Evolutionary conservation across 2,329 filamentous ascomycete species (phyloP).

Genomic region (Sporothrix globosa): DNA sequence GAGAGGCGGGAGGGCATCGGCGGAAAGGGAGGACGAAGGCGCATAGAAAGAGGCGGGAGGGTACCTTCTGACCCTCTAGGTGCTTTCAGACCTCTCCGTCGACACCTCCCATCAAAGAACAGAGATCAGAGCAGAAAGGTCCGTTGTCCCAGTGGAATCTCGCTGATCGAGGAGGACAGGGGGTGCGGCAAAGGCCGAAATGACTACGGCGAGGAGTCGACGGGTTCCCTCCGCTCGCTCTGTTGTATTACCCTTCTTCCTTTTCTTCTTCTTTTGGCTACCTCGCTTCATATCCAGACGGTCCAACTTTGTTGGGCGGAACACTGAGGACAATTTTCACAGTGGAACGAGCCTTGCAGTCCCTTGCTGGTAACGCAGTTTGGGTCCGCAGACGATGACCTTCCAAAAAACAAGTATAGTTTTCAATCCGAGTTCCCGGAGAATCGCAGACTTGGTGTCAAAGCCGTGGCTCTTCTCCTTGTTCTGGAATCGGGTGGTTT

Average conservation of each 20-base stretch:
- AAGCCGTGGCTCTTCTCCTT: slow-evolving; percentile 31
- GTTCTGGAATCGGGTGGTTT: not conserved
- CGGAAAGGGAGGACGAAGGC: not conserved
- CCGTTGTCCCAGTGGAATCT: not conserved
- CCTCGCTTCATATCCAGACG: not conserved
- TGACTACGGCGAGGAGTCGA: not conserved
- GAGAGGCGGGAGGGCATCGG: slow-evolving; percentile 9
- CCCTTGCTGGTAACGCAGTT: slow-evolving; percentile 29
- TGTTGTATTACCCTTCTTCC: not conserved
- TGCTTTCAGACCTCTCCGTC: slow-evolving; percentile 8
- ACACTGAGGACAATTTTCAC: slow-evolving; percentile 1
- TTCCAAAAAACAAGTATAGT: slow-evolving; percentile 40
- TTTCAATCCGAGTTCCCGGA: slow-evolving; percentile 47
- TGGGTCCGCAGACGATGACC: slow-evolving; percentile 35
- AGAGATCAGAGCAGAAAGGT: slow-evolving; percentile 44
- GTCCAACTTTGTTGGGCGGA: slow-evolving; percentile 6
- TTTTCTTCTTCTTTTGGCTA: not conserved
- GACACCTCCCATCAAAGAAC: slow-evolving; percentile 38
- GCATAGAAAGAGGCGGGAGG: not conserved
- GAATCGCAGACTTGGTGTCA: slow-evolving; percentile 33
- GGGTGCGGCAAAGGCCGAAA: not conserved
- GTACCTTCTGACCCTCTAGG: not conserved
- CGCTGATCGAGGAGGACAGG: not conserved
- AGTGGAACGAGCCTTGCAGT: slow-evolving; percentile 1
- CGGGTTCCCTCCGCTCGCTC: not conserved